Evolutionary conservation across 306 rosid genomes (phyloP), one percentile per base, ranked within the genome.

Genomic region (Vicia villosa): DNA sequence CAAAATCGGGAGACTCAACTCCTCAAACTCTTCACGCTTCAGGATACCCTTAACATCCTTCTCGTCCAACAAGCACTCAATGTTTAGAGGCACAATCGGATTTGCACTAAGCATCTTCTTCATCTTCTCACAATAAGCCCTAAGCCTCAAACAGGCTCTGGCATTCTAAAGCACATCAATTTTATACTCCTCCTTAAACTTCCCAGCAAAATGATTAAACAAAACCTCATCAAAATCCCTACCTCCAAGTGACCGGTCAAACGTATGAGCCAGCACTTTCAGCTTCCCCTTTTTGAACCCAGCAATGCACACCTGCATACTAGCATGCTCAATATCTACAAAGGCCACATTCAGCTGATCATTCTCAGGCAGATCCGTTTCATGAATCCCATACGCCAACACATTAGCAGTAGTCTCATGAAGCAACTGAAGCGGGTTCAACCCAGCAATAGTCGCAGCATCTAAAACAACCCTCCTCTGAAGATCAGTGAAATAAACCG

Each of bases 41-140:
- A 94, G 91, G 67, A 74, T 77, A 10, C 99, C 86, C 54, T 83
- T 76, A 0, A 94, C 99, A 75, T 94, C 99, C 76, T 94, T 94
- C 76, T 91, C 99, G 4, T 94, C 99, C 99, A 94, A 88, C 69
- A 94, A 80, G 73, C 99, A 91, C 68, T 94, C 99, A 21, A 94
- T 88, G 70, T 83, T 87, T 62, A 94, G 65, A 74, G 99, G 99
- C 24, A 91, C 92, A 78, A 80, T 89, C 0, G 95, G 86, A 77
- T 94, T 94, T 38, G 99, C 99, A 80, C 99, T 94, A 14, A 94
- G 97, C 77, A 94, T 3, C 80, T 94, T 94, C 86, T 94, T 94
- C 83, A 91, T 78, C 86, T 91, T 94, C 81, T 91, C 99, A 73
- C 97, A 91, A 41, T 87, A 88, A 70, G 89, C 84, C 38, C 99